Percentiles rank a stretch among this genome's conserved stretches.
Evolutionary conservation across 345 rosid species (phyloP).

Genomic region (Eucalyptus tenuipes): DNA sequence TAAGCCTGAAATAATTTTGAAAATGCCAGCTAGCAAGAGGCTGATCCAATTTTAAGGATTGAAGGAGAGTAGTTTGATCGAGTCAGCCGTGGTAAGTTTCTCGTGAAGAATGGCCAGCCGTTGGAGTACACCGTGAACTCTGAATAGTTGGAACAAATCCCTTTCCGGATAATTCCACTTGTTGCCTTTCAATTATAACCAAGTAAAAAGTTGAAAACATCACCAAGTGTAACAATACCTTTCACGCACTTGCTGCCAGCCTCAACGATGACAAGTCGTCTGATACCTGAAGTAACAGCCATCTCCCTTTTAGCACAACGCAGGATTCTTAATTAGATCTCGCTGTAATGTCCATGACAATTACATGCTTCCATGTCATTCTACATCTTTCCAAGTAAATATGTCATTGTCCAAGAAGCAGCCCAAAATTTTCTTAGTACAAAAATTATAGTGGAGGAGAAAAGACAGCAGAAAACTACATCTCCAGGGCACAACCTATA

Average conservation of each 20-base stretch:
- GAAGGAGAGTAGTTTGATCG: not conserved
- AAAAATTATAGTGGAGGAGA: not conserved
- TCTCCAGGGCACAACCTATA: not conserved
- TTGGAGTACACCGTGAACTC: not conserved
- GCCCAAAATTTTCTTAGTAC: not conserved
- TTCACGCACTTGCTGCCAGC: slow-evolving; percentile 78
- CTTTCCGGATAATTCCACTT: not conserved
- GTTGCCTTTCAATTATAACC: slow-evolving; percentile 12
- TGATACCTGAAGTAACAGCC: slow-evolving; percentile 29
- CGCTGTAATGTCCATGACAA: not conserved
- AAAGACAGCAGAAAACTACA: not conserved
- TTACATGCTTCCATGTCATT: not conserved
- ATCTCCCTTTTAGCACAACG: not conserved
- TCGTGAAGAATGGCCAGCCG: not conserved
- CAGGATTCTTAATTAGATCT: not conserved
- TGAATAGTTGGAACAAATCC: not conserved
- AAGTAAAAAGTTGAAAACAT: slow-evolving; percentile 51
- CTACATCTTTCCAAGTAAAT: not conserved
- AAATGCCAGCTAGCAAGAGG: slow-evolving; percentile 16
- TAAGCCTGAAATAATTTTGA: slow-evolving; percentile 15
- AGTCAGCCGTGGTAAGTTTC: not conserved
- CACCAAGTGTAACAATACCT: slow-evolving; percentile 57
- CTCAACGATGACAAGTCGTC: slow-evolving; percentile 64
- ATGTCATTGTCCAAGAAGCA: not conserved
- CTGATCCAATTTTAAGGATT: slow-evolving; percentile 7